Conservation (phyloP, 257 asterid genomes). For the Misopates orontium region DNA sequence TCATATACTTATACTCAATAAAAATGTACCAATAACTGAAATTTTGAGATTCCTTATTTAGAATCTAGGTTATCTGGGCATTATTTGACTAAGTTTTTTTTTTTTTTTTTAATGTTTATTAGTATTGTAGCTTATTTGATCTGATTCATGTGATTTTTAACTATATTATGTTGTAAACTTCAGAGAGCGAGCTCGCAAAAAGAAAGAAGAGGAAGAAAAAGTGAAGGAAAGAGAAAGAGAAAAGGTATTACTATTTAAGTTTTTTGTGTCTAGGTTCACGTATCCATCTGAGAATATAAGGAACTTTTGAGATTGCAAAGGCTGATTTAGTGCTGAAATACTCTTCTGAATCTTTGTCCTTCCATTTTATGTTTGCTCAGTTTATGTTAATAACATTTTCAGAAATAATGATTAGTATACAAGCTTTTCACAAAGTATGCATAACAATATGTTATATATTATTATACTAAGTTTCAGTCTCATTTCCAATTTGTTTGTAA, state of each 20-base stretch:
- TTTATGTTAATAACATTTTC: background rate
- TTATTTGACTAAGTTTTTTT: too few species aligned
- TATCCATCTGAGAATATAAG: slow-evolving; percentile 4
- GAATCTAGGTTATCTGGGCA: too few species aligned
- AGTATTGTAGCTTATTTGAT: slow-evolving; percentile 4
- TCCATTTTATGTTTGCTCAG: background rate
- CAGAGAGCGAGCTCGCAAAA: slow-evolving; percentile 91
- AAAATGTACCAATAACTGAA: too few species aligned
- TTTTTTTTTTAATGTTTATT: background rate
- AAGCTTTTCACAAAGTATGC: background rate
- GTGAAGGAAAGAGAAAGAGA: slow-evolving; percentile 84
- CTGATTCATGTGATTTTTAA: slow-evolving; percentile 8
- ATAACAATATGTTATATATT: background rate
- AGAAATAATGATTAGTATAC: background rate
- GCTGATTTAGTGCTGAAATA: slow-evolving; percentile 14
- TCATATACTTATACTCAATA: background rate
- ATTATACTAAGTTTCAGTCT: slow-evolving; percentile 17
- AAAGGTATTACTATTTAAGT: slow-evolving; percentile 46
- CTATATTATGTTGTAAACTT: slow-evolving; percentile 23
- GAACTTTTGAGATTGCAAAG: slow-evolving; percentile 12
- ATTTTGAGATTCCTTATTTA: too few species aligned
- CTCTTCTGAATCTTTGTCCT: background rate
- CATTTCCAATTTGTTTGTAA: slow-evolving; percentile 16
- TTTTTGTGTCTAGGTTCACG: background rate
- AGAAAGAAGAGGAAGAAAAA: slow-evolving; percentile 96